phyloP scores from a whole-genome alignment of 805 yeast species.

The Scheffersomyces lignosus region DNA sequence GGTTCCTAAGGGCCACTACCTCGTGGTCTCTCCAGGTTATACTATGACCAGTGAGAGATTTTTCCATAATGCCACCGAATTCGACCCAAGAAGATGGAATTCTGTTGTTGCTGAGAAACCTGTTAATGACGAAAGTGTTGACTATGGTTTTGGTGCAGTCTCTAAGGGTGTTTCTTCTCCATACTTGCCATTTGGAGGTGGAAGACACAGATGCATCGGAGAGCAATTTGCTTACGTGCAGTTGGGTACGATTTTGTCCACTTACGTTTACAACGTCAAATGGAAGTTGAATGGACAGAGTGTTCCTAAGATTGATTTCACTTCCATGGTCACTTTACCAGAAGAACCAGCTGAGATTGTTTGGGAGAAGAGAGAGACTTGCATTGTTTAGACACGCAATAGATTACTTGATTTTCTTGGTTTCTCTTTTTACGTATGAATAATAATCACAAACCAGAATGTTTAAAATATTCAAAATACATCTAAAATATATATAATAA shows the following conservation, averaged over 20 bases:
- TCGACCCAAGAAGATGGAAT: constrained; percentile 88
- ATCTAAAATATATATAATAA: no score
- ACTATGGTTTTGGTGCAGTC: constrained; percentile 95
- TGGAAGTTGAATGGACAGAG: constrained; percentile 57
- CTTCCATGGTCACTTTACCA: constrained; percentile 93
- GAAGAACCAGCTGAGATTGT: constrained; percentile 66
- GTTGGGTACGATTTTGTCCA: constrained; percentile 78
- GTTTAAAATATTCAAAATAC: no score
- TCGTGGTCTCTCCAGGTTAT: constrained; percentile 92
- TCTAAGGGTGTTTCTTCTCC: constrained; percentile 96
- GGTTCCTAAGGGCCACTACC: constrained; percentile 87
- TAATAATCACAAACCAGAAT: no score
- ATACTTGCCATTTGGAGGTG: constrained; percentile 98
- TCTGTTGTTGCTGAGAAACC: constrained; percentile 9
- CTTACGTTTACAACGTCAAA: constrained; percentile 70
- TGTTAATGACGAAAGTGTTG: constrained; percentile 49
- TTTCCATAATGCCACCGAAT: constrained; percentile 73
- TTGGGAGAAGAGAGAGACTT: constrained; percentile 65
- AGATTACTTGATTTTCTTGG: no score
- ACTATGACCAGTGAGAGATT: constrained; percentile 73
- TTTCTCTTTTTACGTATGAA: no score
- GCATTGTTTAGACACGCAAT: constrained; percentile 9
- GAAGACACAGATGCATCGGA: constrained; percentile 99
- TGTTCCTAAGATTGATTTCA: constrained; percentile 72
- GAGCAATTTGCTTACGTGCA: constrained; percentile 97